Conservation (phyloP, 495 filamentous ascomycete genomes). For the Neurospora pannonica region DNA sequence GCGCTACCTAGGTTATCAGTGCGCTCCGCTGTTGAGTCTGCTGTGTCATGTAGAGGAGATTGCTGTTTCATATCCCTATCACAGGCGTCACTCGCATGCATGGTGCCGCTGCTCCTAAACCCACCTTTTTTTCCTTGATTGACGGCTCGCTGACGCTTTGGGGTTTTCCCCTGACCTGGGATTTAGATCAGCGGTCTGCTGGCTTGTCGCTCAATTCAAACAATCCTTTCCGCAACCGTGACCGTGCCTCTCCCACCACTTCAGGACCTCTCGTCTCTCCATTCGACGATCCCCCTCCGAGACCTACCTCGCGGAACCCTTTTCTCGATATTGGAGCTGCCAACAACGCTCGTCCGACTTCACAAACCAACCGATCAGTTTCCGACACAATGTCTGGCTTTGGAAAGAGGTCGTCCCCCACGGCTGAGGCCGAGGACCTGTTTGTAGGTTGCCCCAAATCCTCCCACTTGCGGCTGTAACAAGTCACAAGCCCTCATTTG, state of each 20-base stretch:
- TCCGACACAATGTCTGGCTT: slow-evolving; percentile 49
- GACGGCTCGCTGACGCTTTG: slow-evolving; percentile 23
- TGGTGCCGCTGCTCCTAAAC: slow-evolving; percentile 20
- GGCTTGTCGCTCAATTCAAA: slow-evolving; percentile 66
- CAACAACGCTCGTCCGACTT: slow-evolving; percentile 40
- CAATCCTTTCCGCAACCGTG: slow-evolving; percentile 95
- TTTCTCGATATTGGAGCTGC: slow-evolving; percentile 63
- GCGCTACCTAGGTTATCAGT: slow-evolving; percentile 8
- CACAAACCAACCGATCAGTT: slow-evolving; percentile 27
- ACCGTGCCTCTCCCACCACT: slow-evolving; percentile 52
- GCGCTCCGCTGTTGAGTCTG: slow-evolving; percentile 28
- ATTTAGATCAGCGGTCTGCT: slow-evolving; percentile 37
- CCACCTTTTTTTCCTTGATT: slow-evolving; percentile 10
- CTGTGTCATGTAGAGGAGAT: slow-evolving; percentile 43
- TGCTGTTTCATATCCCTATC: slow-evolving; percentile 41
- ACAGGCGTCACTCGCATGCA: slow-evolving; percentile 37
- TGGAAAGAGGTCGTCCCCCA: slow-evolving; percentile 42
- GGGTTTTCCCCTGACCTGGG: slow-evolving; percentile 19
- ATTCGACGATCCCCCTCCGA: slow-evolving; percentile 48
- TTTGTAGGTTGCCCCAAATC: slow-evolving; percentile 61
- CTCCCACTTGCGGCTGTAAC: background rate
- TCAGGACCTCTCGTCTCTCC: slow-evolving; percentile 35
- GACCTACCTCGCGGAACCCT: slow-evolving; percentile 80
- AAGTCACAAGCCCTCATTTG: background rate
- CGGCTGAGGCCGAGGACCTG: slow-evolving; percentile 73